Base-by-base conservation (phyloP, 495 filamentous ascomycete genomes). In the Sphaerosporella brunnea region DNA sequence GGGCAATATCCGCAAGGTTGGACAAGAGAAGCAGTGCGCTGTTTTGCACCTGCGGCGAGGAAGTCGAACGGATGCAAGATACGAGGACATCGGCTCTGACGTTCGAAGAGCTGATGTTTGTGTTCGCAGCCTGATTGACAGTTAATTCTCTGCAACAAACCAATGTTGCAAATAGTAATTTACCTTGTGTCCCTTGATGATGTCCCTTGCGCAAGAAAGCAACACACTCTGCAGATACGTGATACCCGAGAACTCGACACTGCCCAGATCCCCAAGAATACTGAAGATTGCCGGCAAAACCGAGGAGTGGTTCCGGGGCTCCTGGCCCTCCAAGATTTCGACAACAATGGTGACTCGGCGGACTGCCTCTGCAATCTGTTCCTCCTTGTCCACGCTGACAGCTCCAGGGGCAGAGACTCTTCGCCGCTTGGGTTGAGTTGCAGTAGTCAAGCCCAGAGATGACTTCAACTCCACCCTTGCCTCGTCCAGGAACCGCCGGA, bases 41-140 rank as follows among this genome's bases (percentile, higher is more conserved):
- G 53, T 93, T 95, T 62, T 93, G 92, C 9, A 95, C 84, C 39
- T 90, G 82, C 0, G 85, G 84, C 62, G 77, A 93, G 3, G 80
- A 70, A 0, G 85, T 88, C 21, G 80, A 82, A 48, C 88, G 82
- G 28, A 99, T 79, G 59, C 86, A 94, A 59, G 86, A 82, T 21
- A 95, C 80, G 23, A 96, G 73, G 23, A 94, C 64, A 60, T 96
- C 92, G 11, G 80, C 82, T 23, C 87, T 74, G 5, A 94, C 75
- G 10, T 72, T 73, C 58, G 92, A 80, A 47, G 90, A 74, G n/a
- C 73, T 70, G 1, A 76, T 58, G 28, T 70, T 70, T 34, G 68
- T 61, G 52, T 72, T 64, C 25, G 66, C 42, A 36, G 24, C 42
- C 56, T 59, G 21, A 16, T 20, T 7, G 9, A 18, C 24, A 23